A percentile compares a stretch with the other conserved stretches of the same genome.
phyloP scores from a whole-genome alignment of 139 green algal genomes.

The Coccomyxa sp. region DNA sequence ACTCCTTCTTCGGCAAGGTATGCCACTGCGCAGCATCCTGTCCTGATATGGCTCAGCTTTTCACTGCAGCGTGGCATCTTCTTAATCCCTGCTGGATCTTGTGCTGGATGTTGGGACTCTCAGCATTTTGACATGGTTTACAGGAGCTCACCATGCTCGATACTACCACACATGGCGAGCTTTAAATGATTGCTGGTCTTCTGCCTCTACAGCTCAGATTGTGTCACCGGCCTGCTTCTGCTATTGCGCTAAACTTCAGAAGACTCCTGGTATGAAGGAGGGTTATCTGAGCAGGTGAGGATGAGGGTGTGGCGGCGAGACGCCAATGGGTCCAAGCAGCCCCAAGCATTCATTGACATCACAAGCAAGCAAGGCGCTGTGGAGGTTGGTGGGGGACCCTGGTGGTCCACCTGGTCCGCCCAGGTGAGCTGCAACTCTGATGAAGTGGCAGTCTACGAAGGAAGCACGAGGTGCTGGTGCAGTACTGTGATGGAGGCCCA shows the following conservation, averaged over 20 bases:
- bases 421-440: not conserved
- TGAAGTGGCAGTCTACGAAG: not conserved
- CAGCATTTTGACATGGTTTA: too few relatives aligned
- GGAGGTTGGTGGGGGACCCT: slow-evolving; percentile 93
- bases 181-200: too few relatives aligned
- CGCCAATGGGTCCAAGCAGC: not conserved
- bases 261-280: too few relatives aligned
- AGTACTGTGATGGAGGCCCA: not conserved
- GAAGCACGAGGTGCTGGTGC: not conserved
- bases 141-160: too few relatives aligned
- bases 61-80: too few relatives aligned
- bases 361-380: slow-evolving; percentile 57
- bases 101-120: too few relatives aligned
- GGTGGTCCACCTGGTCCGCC: slow-evolving; percentile 73
- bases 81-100: too few relatives aligned
- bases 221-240: too few relatives aligned
- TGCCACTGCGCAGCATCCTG: not conserved
- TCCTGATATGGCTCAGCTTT: too few relatives aligned
- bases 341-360: slow-evolving; percentile 59
- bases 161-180: too few relatives aligned
- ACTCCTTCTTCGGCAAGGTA: slow-evolving; percentile 85
- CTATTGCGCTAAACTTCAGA: too few relatives aligned
- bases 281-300: slow-evolving; percentile 17
- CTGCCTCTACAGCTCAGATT: too few relatives aligned
- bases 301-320: slow-evolving; percentile 67